Conservation (phyloP, 2,329 filamentous ascomycete genomes). For the Fusarium succisae region DNA sequence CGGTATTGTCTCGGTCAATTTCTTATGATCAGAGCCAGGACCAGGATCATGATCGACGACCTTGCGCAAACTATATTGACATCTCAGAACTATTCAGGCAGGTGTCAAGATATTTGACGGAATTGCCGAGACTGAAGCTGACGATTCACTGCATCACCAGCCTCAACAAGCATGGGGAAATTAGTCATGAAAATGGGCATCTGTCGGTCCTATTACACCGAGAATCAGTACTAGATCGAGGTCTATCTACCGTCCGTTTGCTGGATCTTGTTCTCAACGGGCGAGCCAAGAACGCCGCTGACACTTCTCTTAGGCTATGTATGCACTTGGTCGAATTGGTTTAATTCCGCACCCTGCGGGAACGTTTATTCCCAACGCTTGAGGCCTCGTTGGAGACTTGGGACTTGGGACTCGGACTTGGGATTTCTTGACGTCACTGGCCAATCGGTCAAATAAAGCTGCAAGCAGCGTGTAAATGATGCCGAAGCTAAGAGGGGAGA, state of each 20-base stretch:
- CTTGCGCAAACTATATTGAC: neutral
- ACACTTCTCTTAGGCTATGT: slow-evolving; percentile 7
- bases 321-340: neutral
- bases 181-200: neutral
- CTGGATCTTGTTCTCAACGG: neutral
- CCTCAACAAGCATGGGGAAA: neutral
- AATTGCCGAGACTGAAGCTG: neutral
- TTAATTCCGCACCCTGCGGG: slow-evolving; percentile 14
- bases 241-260: neutral
- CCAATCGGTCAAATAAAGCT: slow-evolving; percentile 34
- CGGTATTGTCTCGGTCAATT: neutral
- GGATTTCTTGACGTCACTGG: slow-evolving; percentile 34
- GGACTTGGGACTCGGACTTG: neutral
- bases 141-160: neutral
- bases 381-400: neutral
- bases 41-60: slow-evolving; percentile 7
- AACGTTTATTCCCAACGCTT: slow-evolving; percentile 1
- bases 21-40: slow-evolving; percentile 19
- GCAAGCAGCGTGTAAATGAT: slow-evolving; percentile 6
- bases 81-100: slow-evolving; percentile 4
- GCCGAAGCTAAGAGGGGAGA: slow-evolving; percentile 19
- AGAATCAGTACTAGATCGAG: neutral
- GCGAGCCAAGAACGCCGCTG: slow-evolving; percentile 34
- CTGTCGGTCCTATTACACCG: slow-evolving; percentile 1
- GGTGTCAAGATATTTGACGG: slow-evolving; percentile 11